Conservation (phyloP, 2,329 filamentous ascomycete species). For the Orbilia javanica region DNA sequence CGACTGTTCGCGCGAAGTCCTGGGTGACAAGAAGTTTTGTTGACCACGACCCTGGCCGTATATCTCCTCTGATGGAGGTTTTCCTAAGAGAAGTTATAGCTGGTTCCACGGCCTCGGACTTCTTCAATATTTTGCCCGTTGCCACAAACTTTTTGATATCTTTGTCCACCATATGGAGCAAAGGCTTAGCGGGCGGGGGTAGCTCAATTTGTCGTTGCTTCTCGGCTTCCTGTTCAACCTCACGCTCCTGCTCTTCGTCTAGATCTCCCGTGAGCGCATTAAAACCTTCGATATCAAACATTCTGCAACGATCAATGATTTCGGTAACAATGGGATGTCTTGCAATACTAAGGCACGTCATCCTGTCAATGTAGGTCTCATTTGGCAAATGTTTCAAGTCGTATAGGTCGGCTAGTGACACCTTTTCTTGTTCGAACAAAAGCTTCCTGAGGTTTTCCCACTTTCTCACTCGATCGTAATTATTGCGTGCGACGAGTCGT, state of each 20-base stretch:
- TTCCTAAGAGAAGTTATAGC: slow-evolving; percentile 30
- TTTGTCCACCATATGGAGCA: slow-evolving; percentile 66
- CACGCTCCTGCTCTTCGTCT: slow-evolving; percentile 77
- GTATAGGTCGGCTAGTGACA: slow-evolving; percentile 70
- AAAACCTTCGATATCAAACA: slow-evolving; percentile 63
- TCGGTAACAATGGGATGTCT: slow-evolving; percentile 57
- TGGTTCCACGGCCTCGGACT: slow-evolving; percentile 56
- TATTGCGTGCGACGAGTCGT: neutral
- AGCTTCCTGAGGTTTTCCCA: slow-evolving; percentile 56
- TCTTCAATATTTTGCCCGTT: slow-evolving; percentile 50
- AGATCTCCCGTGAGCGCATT: slow-evolving; percentile 15
- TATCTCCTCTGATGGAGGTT: slow-evolving; percentile 27
- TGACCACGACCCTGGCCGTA: slow-evolving; percentile 64
- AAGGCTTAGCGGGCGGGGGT: slow-evolving; percentile 64
- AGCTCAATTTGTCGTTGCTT: slow-evolving; percentile 71
- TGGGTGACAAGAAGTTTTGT: slow-evolving; percentile 67
- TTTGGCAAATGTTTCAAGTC: slow-evolving; percentile 59
- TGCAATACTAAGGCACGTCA: slow-evolving; percentile 16
- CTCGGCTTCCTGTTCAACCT: slow-evolving; percentile 75
- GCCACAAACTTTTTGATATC: slow-evolving; percentile 58
- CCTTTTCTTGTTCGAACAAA: slow-evolving; percentile 72
- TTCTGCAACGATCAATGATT: slow-evolving; percentile 63
- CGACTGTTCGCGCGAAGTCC: slow-evolving; percentile 70
- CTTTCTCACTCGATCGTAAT: neutral
- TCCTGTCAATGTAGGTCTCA: slow-evolving; percentile 54